Evolutionary conservation across 2,329 filamentous ascomycete genomes (phyloP).

Genomic region (Lasiodiplodia sp.): DNA sequence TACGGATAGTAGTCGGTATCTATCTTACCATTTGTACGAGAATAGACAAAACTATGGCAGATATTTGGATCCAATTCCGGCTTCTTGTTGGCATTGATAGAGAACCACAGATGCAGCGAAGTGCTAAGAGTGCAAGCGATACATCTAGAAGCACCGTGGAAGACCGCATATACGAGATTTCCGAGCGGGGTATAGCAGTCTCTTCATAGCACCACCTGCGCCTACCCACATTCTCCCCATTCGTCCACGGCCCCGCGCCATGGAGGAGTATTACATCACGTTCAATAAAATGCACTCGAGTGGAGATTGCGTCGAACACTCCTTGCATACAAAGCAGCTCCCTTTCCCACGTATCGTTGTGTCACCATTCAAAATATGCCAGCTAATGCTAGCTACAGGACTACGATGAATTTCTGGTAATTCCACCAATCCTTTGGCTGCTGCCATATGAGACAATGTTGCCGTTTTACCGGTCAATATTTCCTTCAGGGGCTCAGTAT

Average conservation of each 20-base stretch:
- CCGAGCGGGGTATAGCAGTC: neutral
- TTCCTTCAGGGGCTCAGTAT: too few species aligned
- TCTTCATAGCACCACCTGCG: neutral
- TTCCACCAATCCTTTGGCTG: neutral
- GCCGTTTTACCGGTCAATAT: too few species aligned
- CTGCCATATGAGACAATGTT: too few species aligned
- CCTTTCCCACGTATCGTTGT: neutral
- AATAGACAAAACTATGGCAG: neutral
- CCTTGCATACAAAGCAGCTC: neutral
- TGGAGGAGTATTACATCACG: neutral
- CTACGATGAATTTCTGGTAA: neutral
- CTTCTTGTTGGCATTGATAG: neutral
- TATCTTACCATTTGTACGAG: neutral
- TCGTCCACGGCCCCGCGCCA: neutral
- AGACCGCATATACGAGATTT: neutral
- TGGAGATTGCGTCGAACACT: neutral
- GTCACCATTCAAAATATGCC: neutral
- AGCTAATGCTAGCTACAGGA: neutral
- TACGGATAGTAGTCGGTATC: neutral
- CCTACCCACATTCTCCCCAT: neutral
- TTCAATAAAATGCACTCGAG: neutral
- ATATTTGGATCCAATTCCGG: neutral
- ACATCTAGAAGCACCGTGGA: neutral
- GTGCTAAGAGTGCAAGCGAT: neutral
- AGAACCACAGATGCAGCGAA: neutral